phyloP scores from a whole-genome alignment of 257 asterid genomes.

The Nemophila menziesii region DNA sequence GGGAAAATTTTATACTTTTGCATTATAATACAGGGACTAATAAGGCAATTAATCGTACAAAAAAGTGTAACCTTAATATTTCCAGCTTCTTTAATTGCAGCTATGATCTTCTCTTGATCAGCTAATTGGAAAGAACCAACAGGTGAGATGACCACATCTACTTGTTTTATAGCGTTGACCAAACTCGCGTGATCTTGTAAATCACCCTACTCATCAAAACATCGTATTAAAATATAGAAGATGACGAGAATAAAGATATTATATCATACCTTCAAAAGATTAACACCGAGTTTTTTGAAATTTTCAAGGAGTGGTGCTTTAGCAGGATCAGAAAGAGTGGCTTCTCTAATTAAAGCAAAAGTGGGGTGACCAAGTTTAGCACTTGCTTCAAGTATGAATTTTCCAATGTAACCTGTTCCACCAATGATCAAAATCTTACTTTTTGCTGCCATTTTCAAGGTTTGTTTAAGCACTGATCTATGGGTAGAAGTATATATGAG shows the following conservation, averaged over 20 bases:
- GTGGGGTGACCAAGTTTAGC: too few relatives aligned
- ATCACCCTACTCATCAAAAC: conserved; percentile 61
- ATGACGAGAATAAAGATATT: neutral
- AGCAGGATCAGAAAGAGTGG: conserved; percentile 27
- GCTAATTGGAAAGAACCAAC: conserved; percentile 35
- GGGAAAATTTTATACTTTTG: too few relatives aligned
- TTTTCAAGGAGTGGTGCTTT: conserved; percentile 29
- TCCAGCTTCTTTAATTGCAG: too few relatives aligned
- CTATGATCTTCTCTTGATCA: conserved; percentile 38
- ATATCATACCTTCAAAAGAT: conserved; percentile 18
- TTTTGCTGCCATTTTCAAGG: conserved; percentile 33
- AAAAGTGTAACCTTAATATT: conserved; percentile 48
- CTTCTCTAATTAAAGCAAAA: too few relatives aligned
- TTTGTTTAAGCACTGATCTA: too few relatives aligned
- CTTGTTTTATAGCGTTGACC: conserved; percentile 45
- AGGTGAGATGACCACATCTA: conserved; percentile 51
- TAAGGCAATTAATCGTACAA: too few relatives aligned
- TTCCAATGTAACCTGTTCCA: conserved; percentile 57
- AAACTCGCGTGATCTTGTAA: conserved; percentile 39
- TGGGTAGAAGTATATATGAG: too few relatives aligned
- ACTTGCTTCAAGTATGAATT: too few relatives aligned
- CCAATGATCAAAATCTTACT: conserved; percentile 47
- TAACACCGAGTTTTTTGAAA: conserved; percentile 36
- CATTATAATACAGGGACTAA: too few relatives aligned
- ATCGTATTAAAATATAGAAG: too few relatives aligned